These are phyloP conservation scores for Berkeleyomyces rouxiae DNA, from an alignment of 2,329 filamentous ascomycete genomes.

Conservation along the genomic window DNA sequence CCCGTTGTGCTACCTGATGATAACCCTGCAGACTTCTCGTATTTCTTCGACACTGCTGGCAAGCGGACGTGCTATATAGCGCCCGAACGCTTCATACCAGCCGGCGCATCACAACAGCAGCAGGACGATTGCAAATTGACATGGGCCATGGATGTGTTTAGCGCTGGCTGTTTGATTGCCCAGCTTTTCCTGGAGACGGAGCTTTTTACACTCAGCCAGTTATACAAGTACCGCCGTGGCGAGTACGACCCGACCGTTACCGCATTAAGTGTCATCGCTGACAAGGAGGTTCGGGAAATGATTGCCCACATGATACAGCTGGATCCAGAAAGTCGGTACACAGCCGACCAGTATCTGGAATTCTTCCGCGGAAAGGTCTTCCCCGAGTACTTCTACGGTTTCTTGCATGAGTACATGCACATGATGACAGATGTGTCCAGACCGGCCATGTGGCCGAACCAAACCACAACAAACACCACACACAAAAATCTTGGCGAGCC, in stretches of 20 bases:
- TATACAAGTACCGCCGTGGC: conserved; percentile 83
- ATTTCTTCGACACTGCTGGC: conserved; percentile 90
- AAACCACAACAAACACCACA: conserved; percentile 43
- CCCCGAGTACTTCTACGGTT: conserved; percentile 92
- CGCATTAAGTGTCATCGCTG: conserved; percentile 71
- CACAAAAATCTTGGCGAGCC: conserved; percentile 59
- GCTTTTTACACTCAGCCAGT: conserved; percentile 92
- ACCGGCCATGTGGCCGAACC: conserved; percentile 42
- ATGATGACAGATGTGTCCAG: conserved; percentile 72
- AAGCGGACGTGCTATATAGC: conserved; percentile 88
- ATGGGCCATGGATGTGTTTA: conserved; percentile 99
- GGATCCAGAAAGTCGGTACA: conserved; percentile 79
- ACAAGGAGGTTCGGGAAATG: conserved; percentile 73
- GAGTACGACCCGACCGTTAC: conserved; percentile 79
- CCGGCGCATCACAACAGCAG: conserved; percentile 25
- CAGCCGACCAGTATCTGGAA: conserved; percentile 81
- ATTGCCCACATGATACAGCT: conserved; percentile 93
- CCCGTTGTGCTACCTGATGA: conserved; percentile 87
- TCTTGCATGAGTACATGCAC: conserved; percentile 94
- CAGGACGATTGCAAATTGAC: conserved; percentile 40
- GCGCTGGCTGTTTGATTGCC: conserved; percentile 87
- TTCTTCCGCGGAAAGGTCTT: conserved; percentile 90
- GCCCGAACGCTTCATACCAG: conserved; percentile 72
- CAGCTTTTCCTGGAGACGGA: conserved; percentile 90
- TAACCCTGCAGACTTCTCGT: conserved; percentile 92